Conservation (phyloP, 129 eudicot genomes). For the Helianthus annuus region HanXRQr2.0-SUNRISE NC_035435.2:16072136-16072635, state of each 20-base stretch:
- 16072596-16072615: conserved; percentile 1
- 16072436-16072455: conserved; percentile 12
- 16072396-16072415: neutral
- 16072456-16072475: conserved; percentile 11
- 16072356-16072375: neutral
- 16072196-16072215: conserved; percentile 6
- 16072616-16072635: neutral
- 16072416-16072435: conserved; percentile 25
- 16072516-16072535: neutral
- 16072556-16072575: conserved; percentile 1
- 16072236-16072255: conserved; percentile 13
- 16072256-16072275: neutral
- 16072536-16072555: neutral
- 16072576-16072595: conserved; percentile 1
- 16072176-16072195: conserved; percentile 16
- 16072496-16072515: neutral
- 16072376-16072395: conserved; percentile 14
- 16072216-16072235: neutral
- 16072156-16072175: conserved; percentile 18
- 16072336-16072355: neutral
- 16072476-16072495: neutral
- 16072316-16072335: neutral
- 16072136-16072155: conserved; percentile 3
- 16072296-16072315: neutral
- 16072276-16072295: conserved; percentile 16